Evolutionary conservation across 2,329 filamentous ascomycete species (phyloP).

Genomic region (Alternaria ventricosa): DNA sequence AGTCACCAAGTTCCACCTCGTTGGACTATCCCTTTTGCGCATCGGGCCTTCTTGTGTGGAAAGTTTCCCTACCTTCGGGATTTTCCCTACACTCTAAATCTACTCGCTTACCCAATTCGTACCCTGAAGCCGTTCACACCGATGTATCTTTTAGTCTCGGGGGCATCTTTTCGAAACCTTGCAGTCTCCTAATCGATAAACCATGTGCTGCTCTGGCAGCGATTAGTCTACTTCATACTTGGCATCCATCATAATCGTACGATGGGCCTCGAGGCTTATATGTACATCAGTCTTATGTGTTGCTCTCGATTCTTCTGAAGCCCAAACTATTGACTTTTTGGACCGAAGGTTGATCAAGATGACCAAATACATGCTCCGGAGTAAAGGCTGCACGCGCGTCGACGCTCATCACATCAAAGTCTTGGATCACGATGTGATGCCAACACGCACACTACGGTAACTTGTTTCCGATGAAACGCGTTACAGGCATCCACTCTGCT

Average conservation of each 20-base stretch:
- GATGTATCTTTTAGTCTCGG: not conserved
- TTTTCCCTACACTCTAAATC: not conserved
- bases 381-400: not conserved
- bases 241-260: not conserved
- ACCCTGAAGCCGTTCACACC: conserved; percentile 8
- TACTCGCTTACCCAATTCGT: conserved; percentile 10
- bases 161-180: conserved; percentile 5
- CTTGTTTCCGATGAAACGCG: conserved; percentile 9
- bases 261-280: not conserved
- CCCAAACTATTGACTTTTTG: not conserved
- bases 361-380: not conserved
- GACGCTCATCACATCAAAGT: not conserved
- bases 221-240: not conserved
- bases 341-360: not conserved
- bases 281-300: not conserved
- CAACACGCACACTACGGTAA: not conserved
- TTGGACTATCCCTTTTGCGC: not conserved
- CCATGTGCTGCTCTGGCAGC: not conserved
- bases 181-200: conserved; percentile 5
- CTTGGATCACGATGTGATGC: not conserved
- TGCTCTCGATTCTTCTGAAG: not conserved
- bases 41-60: conserved; percentile 11
- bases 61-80: conserved; percentile 5
- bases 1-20: conserved; percentile 4
- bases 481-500: not conserved